Percentiles rank a stretch among this genome's conserved stretches.
phyloP scores from a whole-genome alignment of 352 stramenopile genomes.

The Phytophthora brassicae region DNA sequence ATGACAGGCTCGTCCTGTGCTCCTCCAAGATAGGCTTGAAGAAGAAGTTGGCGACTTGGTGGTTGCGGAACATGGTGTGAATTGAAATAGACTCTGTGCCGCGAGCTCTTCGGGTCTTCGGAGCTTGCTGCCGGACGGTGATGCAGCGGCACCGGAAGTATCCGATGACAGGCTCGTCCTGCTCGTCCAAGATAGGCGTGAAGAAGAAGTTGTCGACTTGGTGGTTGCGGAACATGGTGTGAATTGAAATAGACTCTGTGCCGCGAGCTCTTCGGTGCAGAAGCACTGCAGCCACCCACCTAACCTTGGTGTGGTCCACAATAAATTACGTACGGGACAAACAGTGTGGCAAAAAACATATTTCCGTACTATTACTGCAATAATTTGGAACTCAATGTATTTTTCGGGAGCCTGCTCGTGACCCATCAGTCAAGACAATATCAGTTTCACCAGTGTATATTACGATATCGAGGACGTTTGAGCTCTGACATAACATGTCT shows the following conservation, averaged over 20 bases:
- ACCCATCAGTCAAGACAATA: too few species aligned
- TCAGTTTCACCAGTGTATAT: too few species aligned
- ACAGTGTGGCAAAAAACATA: too few species aligned
- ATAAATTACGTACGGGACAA: too few species aligned
- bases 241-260: not conserved
- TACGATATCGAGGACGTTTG: too few species aligned
- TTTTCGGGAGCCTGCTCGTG: too few species aligned
- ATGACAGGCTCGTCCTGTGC: not conserved
- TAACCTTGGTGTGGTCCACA: too few species aligned
- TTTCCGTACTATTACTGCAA: too few species aligned
- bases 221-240: not conserved
- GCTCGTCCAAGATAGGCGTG: not conserved
- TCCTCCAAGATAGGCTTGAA: slow-evolving; percentile 2
- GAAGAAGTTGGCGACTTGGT: not conserved
- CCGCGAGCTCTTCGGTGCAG: not conserved
- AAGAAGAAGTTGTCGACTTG: slow-evolving; percentile 2
- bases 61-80: not conserved
- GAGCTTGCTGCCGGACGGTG: not conserved
- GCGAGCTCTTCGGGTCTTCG: not conserved
- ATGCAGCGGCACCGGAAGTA: slow-evolving; percentile 1
- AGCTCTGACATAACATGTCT: too few species aligned
- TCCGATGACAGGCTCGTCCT: not conserved
- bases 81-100: not conserved
- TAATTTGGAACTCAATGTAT: too few species aligned
- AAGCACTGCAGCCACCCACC: too few species aligned